Base-by-base conservation (phyloP, 2,329 filamentous ascomycete genomes). In the Cercospora berteroae region DNA sequence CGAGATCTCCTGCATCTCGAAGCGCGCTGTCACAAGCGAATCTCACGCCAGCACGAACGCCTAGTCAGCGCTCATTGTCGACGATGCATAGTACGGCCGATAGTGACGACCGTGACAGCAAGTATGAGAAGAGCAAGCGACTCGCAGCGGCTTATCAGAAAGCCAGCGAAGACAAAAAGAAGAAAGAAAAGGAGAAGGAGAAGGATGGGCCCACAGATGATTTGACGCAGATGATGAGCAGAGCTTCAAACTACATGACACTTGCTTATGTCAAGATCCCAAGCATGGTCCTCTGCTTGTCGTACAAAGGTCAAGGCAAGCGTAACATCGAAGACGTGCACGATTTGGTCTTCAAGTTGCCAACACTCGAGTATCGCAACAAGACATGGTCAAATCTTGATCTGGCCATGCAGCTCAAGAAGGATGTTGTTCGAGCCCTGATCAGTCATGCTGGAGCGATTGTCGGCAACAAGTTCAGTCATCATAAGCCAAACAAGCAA, bases 341-440 rank as follows among this genome's bases (percentile, higher is more conserved):
- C 80, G 90, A 98, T 77, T 96, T 99, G 73, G 95, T 99, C 59
- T 99, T 99, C 86, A 89, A 93, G 36, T 88, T 99, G 81, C 95
- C 95, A 3, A 90, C 91, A 2, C 89, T 99, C 57, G 95, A 99
- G 78, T 98, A 97, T 82, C 89, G 93, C 70, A 99, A 99, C 84
- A 99, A 99, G 83, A 98, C 94, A 8, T 99, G 95, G 95, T 97
- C 93, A 6, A 99, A 98, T 78, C 86, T 99, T 6, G 95, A 99
- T 76, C 87, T 99, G 9, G 94, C 94, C 0, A 84, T 98, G 58
- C 91, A 93, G 13, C 85, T 99, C 63, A 98, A 99, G 82, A 96
- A 94, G 77, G 94, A 96, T 57, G 91, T 98, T 66, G 92, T 97
- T 77, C 92, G 93, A 76, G 94, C 95, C 0, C 85, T 99, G 56